A percentile compares a stretch with the other conserved stretches of the same genome.
Conservation (phyloP, 169 alveolate genomes). For the Miamiensis avidus region DNA sequence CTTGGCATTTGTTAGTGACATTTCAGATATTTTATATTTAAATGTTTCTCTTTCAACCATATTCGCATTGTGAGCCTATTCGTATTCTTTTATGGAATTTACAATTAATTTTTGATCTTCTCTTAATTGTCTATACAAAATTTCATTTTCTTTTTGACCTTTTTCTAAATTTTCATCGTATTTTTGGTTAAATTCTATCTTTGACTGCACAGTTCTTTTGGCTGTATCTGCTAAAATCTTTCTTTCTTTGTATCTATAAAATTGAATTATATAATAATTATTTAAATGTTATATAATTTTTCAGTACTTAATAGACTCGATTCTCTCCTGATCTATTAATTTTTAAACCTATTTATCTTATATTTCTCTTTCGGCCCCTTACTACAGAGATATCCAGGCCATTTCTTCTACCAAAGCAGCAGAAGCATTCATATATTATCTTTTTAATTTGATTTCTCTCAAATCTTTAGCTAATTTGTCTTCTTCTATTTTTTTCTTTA, state of each 20-base stretch:
- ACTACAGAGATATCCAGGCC: slow-evolving; percentile 81
- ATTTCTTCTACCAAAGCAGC: slow-evolving; percentile 83
- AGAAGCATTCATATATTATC: slow-evolving; percentile 81
- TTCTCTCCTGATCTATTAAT: slow-evolving; percentile 71
- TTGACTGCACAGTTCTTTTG: slow-evolving; percentile 54
- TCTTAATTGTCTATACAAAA: slow-evolving; percentile 49
- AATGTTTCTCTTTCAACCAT: slow-evolving; percentile 59
- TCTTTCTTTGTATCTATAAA: slow-evolving; percentile 47
- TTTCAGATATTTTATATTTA: slow-evolving; percentile 58
- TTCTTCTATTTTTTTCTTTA: slow-evolving; percentile 73
- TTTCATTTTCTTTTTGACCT: slow-evolving; percentile 61
- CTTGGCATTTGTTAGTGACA: slow-evolving; percentile 51
- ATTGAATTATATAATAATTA: background rate
- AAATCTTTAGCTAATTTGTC: slow-evolving; percentile 81
- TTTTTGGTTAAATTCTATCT: slow-evolving; percentile 56
- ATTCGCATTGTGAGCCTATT: slow-evolving; percentile 46
- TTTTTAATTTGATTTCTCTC: slow-evolving; percentile 79
- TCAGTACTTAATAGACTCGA: slow-evolving; percentile 60
- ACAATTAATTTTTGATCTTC: slow-evolving; percentile 52
- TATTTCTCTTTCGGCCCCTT: slow-evolving; percentile 87
- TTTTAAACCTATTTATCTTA: slow-evolving; percentile 68
- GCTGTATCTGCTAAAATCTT: slow-evolving; percentile 63
- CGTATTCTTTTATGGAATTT: slow-evolving; percentile 48
- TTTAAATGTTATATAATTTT: too few species aligned
- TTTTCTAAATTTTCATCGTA: slow-evolving; percentile 51